Evolutionary conservation across 345 rosid genomes (phyloP), one percentile per base, ranked within the genome.

Genomic region (Laguncularia racemosa): DNA sequence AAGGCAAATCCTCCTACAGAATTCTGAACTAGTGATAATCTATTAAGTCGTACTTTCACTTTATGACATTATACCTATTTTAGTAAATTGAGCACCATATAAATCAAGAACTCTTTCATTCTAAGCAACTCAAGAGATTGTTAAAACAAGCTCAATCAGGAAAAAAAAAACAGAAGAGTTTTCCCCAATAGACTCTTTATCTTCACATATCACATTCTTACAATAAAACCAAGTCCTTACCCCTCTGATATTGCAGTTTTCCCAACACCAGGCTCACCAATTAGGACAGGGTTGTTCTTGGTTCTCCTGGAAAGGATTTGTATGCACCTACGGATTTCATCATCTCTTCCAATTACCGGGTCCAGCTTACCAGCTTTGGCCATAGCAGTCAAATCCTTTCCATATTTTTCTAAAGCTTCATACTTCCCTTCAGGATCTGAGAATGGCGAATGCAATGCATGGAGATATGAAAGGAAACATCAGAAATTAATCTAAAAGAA

Each of bases 181-280:
- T 4, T 14, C 14, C 6, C 9, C 20, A 19, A 20, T 43, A 61
- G 13, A 44, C 40, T n/a, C 48, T 3, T 18, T 10, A 16, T 2
- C 14, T 18, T 17, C 14, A 28, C 50, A 33, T 3, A 12, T 4
- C 7, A 4, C 3, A 60, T 16, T 16, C 19, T 3, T 40, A 40
- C 12, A 53, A 51, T 33, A 14, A 12, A 28, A 17, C 46, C 12
- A 55, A 44, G 21, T 46, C 64, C 72, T 75, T 74, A 93, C 99
- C 99, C 99, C 73, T 95, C 97, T 44, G 99, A 90, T 46, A 95
- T 88, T 55, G 99, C 99, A 68, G 99, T 90, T 83, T 95, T 95
- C 46, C 99, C 99, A 56, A 90, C 99, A 55, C 99, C 99, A 6
- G 97, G 97, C 71, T 95, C 99, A 73, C 97, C 97, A 44, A 95